A percentile compares a stretch with the other conserved stretches of the same genome.
These are phyloP conservation scores for Phytophthora pini DNA, from an alignment of 352 stramenopile species.

Conservation along the genomic window DNA sequence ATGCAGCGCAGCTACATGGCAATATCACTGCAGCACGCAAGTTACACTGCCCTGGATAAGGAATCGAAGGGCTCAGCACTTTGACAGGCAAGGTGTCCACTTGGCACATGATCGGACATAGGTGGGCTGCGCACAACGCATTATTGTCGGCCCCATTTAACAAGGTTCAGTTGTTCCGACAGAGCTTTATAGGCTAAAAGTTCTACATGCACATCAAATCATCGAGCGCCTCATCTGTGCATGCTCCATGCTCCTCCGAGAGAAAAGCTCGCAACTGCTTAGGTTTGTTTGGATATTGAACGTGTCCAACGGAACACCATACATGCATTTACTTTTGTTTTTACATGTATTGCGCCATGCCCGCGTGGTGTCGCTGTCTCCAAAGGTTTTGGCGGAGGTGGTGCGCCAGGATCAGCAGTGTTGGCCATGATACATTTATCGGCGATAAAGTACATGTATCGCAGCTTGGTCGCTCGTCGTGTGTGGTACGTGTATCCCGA, in stretches of 20 bases:
- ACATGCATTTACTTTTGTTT: background rate
- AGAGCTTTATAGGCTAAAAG: constrained; percentile 12
- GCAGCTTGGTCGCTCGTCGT: constrained; percentile 21
- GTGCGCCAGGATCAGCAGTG: constrained; percentile 11
- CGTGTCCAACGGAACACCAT: no score
- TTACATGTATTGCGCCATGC: constrained; percentile 12
- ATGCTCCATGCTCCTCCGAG: constrained; percentile 16
- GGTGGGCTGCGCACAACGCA: constrained; percentile 2
- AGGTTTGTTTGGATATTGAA: no score
- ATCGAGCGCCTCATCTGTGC: constrained; percentile 26
- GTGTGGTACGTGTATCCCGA: constrained; percentile 10
- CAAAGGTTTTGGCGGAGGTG: constrained; percentile 10
- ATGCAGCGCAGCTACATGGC: constrained; percentile 5
- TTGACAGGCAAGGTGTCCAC: constrained; percentile 1
- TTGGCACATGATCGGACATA: constrained; percentile 12
- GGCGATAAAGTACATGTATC: constrained; percentile 5
- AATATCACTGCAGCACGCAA: background rate
- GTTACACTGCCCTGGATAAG: no score
- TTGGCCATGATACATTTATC: constrained; percentile 3
- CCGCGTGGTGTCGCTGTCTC: constrained; percentile 15
- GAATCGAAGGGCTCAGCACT: background rate
- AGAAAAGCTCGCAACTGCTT: constrained; percentile 30
- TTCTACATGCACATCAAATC: constrained; percentile 12
- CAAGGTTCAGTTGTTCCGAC: constrained; percentile 22
- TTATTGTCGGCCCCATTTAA: constrained; percentile 15